phyloP scores from a whole-genome alignment of 2,329 filamentous ascomycete genomes.

The Ilyonectria robusta region DNA sequence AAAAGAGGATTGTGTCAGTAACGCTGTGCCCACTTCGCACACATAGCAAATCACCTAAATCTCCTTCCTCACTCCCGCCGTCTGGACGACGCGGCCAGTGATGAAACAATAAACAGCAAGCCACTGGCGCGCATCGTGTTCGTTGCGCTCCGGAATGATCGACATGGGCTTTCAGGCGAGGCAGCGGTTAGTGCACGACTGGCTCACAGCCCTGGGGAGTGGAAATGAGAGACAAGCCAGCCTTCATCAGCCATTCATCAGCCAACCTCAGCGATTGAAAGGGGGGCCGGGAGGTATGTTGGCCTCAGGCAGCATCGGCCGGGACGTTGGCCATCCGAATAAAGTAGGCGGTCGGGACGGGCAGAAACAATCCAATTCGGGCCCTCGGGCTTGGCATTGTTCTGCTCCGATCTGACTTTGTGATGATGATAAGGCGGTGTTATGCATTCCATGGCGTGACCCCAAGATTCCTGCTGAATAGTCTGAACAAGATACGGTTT shows the following conservation, averaged over 20 bases:
- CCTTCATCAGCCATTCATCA: background rate
- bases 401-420: background rate
- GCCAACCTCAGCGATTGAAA: slow-evolving; percentile 8
- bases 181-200: slow-evolving; percentile 17
- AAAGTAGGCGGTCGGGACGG: background rate
- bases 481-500: background rate
- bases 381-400: background rate
- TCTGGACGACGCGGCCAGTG: background rate
- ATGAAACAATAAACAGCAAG: slow-evolving; percentile 7
- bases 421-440: background rate
- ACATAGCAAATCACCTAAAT: background rate
- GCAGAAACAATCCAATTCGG: background rate
- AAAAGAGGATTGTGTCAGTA: background rate
- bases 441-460: background rate
- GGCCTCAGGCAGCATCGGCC: background rate
- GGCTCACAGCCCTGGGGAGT: slow-evolving; percentile 18
- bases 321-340: background rate
- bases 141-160: slow-evolving; percentile 12
- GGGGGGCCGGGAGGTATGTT: background rate
- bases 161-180: slow-evolving; percentile 10
- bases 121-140: background rate
- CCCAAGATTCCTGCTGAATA: background rate
- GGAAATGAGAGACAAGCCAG: slow-evolving; percentile 28
- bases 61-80: background rate
- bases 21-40: background rate